Evolutionary conservation across 106 monocot species (phyloP).

Genomic region (Cymbidium sinense): DNA sequence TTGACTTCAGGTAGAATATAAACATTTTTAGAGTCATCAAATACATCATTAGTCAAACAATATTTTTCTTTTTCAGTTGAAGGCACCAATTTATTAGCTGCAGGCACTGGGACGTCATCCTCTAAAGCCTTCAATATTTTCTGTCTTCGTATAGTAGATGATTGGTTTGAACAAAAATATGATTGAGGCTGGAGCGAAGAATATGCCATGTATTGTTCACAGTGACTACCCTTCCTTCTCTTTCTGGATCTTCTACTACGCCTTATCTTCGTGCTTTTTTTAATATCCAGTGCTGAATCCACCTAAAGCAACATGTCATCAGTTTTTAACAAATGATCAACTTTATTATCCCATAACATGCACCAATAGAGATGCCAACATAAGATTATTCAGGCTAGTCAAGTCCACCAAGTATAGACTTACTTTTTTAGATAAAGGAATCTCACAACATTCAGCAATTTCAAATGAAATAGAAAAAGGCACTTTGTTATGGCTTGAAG

Average conservation of each 20-base stretch:
- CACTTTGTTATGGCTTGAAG: not conserved
- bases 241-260: not conserved
- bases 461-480: not conserved
- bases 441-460: not conserved
- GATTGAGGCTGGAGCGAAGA: not conserved
- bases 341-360: not conserved
- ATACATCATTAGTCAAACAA: not conserved
- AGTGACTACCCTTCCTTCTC: not conserved
- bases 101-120: not conserved
- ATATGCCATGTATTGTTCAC: not conserved
- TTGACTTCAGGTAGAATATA: no score
- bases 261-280: not conserved
- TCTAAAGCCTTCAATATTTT: not conserved
- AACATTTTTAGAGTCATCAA: not conserved
- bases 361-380: not conserved
- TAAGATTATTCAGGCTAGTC: not conserved
- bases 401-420: not conserved
- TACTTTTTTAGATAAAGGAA: not conserved
- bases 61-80: not conserved
- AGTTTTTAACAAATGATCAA: not conserved
- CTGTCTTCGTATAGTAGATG: not conserved
- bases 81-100: not conserved
- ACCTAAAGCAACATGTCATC: not conserved
- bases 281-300: not conserved
- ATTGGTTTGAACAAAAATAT: not conserved